Evolutionary conservation across 2,329 filamentous ascomycete genomes (phyloP).

Genomic region (Xylaria sp.): DNA sequence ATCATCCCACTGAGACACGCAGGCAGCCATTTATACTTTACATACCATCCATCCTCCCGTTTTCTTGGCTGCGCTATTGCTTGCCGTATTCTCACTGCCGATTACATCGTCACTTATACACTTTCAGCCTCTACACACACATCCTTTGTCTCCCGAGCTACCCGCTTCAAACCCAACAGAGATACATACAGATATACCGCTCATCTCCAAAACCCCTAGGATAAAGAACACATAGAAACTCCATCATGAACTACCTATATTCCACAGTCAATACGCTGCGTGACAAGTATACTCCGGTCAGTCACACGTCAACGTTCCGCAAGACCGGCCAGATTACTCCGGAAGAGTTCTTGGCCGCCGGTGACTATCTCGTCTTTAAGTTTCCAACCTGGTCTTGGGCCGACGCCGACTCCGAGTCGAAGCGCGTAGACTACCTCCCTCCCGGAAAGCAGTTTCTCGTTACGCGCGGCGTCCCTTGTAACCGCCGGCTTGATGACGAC

Average conservation of each 20-base stretch:
- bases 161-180: constrained; percentile 11
- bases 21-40: constrained; percentile 25
- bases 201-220: constrained; percentile 1
- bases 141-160: constrained; percentile 23
- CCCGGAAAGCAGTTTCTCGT: constrained; percentile 94
- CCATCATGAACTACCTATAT: constrained; percentile 86
- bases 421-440: constrained; percentile 84
- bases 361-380: constrained; percentile 98
- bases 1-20: constrained; percentile 27
- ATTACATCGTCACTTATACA: not conserved
- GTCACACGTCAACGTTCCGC: constrained; percentile 92
- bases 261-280: constrained; percentile 92
- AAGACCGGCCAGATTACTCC: constrained; percentile 95
- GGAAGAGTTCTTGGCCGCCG: constrained; percentile 94
- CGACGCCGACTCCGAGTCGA: constrained; percentile 82
- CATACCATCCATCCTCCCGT: constrained; percentile 6
- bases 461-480: constrained; percentile 93
- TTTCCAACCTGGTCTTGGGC: constrained; percentile 99
- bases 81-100: not conserved
- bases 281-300: constrained; percentile 89
- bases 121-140: constrained; percentile 6
- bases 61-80: not conserved
- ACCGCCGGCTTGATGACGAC: constrained; percentile 89
- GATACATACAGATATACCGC: constrained; percentile 18
- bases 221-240: constrained; percentile 21